phyloP scores from a whole-genome alignment of 495 filamentous ascomycete genomes.

The Bryoglossum gracile region DNA sequence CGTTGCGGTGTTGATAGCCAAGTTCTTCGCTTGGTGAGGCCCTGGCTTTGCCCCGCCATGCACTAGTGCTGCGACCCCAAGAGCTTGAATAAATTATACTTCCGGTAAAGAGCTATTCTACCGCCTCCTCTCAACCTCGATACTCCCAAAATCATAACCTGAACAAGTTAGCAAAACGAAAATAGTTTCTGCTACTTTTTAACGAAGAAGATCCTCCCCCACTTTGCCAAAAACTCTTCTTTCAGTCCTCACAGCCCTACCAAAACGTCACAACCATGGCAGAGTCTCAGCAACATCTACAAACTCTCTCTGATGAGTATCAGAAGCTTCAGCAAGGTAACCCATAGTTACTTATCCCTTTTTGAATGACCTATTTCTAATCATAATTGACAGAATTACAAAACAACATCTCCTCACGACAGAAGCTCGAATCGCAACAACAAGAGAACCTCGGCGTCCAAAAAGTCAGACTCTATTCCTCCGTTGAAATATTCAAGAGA shows the following conservation, averaged over 20 bases:
- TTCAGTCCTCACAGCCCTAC: background rate
- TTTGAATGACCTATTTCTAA: no score
- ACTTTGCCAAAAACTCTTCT: background rate
- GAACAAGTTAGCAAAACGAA: no score
- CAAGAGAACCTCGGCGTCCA: constrained; percentile 88
- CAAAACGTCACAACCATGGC: constrained; percentile 29
- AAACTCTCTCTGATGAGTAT: constrained; percentile 79
- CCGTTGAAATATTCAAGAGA: background rate
- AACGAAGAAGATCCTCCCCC: no score
- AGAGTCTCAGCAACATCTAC: constrained; percentile 51
- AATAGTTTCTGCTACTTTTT: no score
- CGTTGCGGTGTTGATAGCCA: constrained; percentile 18
- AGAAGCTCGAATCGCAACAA: constrained; percentile 88
- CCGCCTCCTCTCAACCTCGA: no score
- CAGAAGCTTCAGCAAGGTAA: constrained; percentile 76
- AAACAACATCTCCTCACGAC: constrained; percentile 65
- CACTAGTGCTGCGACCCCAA: constrained; percentile 2
- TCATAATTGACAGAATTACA: constrained; percentile 88
- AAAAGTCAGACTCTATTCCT: constrained; percentile 52
- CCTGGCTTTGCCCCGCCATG: constrained; percentile 23
- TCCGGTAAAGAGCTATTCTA: no score
- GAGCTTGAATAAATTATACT: constrained; percentile 5
- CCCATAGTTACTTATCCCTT: no score
- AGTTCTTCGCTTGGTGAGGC: constrained; percentile 18
- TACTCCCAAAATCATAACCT: background rate